Base-by-base conservation (phyloP, 2,329 filamentous ascomycete genomes). In the Botryotinia globosa region DNA sequence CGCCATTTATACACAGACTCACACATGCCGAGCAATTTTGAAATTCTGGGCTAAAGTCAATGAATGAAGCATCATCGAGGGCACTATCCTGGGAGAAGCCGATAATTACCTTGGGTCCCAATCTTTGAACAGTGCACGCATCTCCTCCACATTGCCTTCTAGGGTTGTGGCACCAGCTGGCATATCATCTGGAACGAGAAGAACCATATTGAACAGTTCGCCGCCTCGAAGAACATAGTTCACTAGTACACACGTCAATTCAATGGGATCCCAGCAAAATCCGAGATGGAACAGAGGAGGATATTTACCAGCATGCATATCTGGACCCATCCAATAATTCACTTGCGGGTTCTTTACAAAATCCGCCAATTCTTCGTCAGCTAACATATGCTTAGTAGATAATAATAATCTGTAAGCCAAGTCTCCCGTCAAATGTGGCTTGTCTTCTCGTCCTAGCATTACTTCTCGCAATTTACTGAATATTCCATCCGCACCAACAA, bases 1-100 rank as follows among this genome's bases (percentile, higher is more conserved):
- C 87, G 83, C 88, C 88, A 91, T 90, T 91, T 79, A 67, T 84
- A 84, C 0, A 90, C 87, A 0, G 85, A 86, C 61, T 88, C 82
- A 77, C 88, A 90, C 29, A 90, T 83, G 0, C 81, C 80, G 0
- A 90, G 82, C 7, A 90, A 82, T 77, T 90, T 90, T 29, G 84
- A 81, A 51, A 88, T 86, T 16, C 72, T 73, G 34, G 5, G n/a
- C 25, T 4, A 14, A 56, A 32, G 48, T 37, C 20, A 14, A 59
- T 20, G 1, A 1, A 20, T 2, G 4, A 22, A n/a, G 4, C 6
- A 34, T 37, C 3, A 44, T 25, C 48, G 1, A 20, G 2, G 18
- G 32, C 37, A 34, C 2, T 22, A 8, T 22, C 7, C 2, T 12
- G 3, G n/a, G 32, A 66, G 18, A 69, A 22, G 4, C 16, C 0